Percentiles rank a stretch among this genome's conserved stretches.
phyloP scores from a whole-genome alignment of 1,284 basidiomycete genomes.

The Ustilago trichophora region DNA sequence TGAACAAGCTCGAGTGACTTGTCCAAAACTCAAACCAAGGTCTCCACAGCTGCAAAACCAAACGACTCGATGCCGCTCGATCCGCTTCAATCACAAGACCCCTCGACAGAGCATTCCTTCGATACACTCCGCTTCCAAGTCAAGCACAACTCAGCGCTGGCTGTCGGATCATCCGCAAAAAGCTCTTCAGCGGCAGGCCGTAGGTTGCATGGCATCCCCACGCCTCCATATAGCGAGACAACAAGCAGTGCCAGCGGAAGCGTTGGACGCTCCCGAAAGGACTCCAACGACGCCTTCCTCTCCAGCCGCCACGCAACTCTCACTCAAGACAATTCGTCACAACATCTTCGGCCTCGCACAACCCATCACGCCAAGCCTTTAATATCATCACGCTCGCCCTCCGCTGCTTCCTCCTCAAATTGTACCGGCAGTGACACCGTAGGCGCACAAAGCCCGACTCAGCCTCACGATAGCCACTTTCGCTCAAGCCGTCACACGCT shows the following conservation, averaged over 20 bases:
- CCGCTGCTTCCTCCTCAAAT: slow-evolving; percentile 31
- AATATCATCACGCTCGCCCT: slow-evolving; percentile 18
- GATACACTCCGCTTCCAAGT: slow-evolving; percentile 15
- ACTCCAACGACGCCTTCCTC: slow-evolving; percentile 9
- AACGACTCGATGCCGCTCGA: no score
- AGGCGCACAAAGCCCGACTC: slow-evolving; percentile 24
- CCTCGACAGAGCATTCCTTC: no score
- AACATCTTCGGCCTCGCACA: not conserved
- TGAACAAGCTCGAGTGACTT: no score
- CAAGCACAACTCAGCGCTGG: not conserved
- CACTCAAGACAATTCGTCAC: not conserved
- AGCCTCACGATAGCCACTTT: slow-evolving; percentile 11
- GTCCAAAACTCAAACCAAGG: no score
- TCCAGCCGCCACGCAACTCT: not conserved
- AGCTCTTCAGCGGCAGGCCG: not conserved
- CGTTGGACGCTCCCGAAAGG: slow-evolving; percentile 23
- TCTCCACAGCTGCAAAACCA: not conserved
- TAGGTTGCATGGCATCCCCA: slow-evolving; percentile 21
- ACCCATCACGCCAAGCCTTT: not conserved
- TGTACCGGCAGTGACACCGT: slow-evolving; percentile 35
- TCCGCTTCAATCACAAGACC: no score
- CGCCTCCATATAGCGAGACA: slow-evolving; percentile 41
- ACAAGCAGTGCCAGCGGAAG: slow-evolving; percentile 38
- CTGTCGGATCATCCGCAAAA: not conserved
- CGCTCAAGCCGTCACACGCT: not conserved